These are phyloP conservation scores for Fusarium gaditjirri DNA, from an alignment of 2,329 filamentous ascomycete species.

Conservation along the genomic window DNA sequence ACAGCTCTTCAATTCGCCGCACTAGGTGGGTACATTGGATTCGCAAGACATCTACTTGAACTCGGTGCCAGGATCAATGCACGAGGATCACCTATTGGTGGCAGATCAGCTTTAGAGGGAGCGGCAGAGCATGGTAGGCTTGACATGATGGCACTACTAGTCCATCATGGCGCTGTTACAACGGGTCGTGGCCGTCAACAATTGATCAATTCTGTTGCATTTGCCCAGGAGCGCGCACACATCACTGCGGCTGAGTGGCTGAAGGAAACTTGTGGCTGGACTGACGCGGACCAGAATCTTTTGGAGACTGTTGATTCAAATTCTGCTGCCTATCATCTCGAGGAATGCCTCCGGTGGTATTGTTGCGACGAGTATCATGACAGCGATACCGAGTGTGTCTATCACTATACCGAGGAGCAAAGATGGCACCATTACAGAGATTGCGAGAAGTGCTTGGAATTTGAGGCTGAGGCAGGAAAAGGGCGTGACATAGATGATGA, in stretches of 20 bases:
- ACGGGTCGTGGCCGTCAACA: accelerated
- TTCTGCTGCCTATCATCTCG: accelerated
- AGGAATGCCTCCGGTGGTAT: accelerated
- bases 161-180: accelerated
- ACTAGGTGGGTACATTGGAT: accelerated
- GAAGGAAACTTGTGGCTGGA: accelerated
- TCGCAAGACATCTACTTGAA: accelerated
- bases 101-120: accelerated
- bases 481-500: accelerated
- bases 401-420: background rate
- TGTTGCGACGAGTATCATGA: background rate
- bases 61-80: background rate
- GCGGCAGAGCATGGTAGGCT: accelerated
- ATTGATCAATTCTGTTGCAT: accelerated
- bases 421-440: accelerated
- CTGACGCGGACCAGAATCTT: accelerated
- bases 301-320: background rate
- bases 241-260: accelerated
- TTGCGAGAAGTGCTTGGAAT: accelerated
- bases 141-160: accelerated
- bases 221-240: accelerated
- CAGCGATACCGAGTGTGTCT: accelerated
- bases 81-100: accelerated
- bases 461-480: accelerated
- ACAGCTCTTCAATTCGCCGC: background rate